These are phyloP conservation scores for Boletus sp. DNA, from an alignment of 1,284 basidiomycete species.

Conservation along the genomic window DNA sequence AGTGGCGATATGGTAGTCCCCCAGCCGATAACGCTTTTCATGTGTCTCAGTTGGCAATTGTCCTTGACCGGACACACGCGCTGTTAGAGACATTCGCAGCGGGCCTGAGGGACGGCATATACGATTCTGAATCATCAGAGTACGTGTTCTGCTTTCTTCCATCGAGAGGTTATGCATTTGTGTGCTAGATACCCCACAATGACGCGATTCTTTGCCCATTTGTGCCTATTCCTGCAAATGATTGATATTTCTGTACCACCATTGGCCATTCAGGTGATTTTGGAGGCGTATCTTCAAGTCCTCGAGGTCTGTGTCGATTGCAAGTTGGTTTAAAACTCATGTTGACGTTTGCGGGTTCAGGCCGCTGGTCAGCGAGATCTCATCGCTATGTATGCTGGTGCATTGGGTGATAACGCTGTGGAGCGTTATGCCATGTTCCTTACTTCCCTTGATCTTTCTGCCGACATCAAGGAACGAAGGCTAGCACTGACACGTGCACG, in stretches of 20 bases:
- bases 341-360: slow-evolving; percentile 33
- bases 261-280: slow-evolving; percentile 73
- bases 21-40: slow-evolving; percentile 81
- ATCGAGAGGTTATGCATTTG: slow-evolving; percentile 3
- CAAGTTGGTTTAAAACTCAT: background rate
- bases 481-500: slow-evolving; percentile 73
- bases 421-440: slow-evolving; percentile 93
- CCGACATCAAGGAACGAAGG: slow-evolving; percentile 66
- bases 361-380: slow-evolving; percentile 78
- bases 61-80: slow-evolving; percentile 67
- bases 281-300: slow-evolving; percentile 87
- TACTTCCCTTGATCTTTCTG: slow-evolving; percentile 71
- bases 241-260: slow-evolving; percentile 74
- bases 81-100: slow-evolving; percentile 73
- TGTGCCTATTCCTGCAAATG: slow-evolving; percentile 87
- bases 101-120: slow-evolving; percentile 50
- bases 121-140: slow-evolving; percentile 55
- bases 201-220: slow-evolving; percentile 90
- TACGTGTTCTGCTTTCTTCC: slow-evolving; percentile 36
- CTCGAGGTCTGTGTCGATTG: slow-evolving; percentile 58
- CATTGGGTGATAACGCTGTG: slow-evolving; percentile 87
- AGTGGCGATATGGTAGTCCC: slow-evolving; percentile 39
- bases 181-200: slow-evolving; percentile 56
- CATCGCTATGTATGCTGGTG: slow-evolving; percentile 92
- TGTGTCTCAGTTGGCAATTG: slow-evolving; percentile 80